Base-by-base conservation (phyloP, 2,329 filamentous ascomycete genomes). In the Verticillium longisporum region DNA sequence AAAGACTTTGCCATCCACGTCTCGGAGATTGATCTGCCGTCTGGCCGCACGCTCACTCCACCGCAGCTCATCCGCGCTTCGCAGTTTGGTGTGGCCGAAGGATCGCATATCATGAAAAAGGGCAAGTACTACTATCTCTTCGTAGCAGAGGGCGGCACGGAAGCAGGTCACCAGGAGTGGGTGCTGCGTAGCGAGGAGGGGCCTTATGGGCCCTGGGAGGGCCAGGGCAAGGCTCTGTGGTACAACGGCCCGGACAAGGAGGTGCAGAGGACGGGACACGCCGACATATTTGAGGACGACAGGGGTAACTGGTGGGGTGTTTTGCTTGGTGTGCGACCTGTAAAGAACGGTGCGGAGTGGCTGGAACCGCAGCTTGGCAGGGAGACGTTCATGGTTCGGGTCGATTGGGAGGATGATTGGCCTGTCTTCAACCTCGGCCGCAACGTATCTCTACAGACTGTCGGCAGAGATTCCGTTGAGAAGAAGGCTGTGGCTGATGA, bases 1-100 rank as follows among this genome's bases (percentile, higher is more conserved):
- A 82, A 83, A 61, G 80, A 85, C 63, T 83, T 85, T 63, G 79
- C 71, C 58, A 82, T 81, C 60, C 78, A 80, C 62, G 70, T 78
- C 21, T 77, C 74, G 5, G 72, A 77, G 61, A 75, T 81, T 38
- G 74, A 80, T 53, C 66, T 80, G 3, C 56, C 65, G 10, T 77
- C 76, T 3, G 78, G 78, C 2, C 68, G 72, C 2, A 78, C 75
- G 1, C 66, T 79, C 1, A 75, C 72, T 1, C 59, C 69, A 0
- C 75, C 76, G 0, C 61, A 64, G 4, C 62, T 73, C 13, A 74
- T 78, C 54, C 71, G 72, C 1, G 68, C 70, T n/a, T 78, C 76
- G 0, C 70, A 72, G 0, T 67, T 74, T 41, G 75, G 76, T 14
- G 70, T 78, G 33, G 75, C 78, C 4, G 78, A 79, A 64, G 78